Conservation (phyloP, 2,329 filamentous ascomycete genomes). For the Aureobasidium lini region DNA sequence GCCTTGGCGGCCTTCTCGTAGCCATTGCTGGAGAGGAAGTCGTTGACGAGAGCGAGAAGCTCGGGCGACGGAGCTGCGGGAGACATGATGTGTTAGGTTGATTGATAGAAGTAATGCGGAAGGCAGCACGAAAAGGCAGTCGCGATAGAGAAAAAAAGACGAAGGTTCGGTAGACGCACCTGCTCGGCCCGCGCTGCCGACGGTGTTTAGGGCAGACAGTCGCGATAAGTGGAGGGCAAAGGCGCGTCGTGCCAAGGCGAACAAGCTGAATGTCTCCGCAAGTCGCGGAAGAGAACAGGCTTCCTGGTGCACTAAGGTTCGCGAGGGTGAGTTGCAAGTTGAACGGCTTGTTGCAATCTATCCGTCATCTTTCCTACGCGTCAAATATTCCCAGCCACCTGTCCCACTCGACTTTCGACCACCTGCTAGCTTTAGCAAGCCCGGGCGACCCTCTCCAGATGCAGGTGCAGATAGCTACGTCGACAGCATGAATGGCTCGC, state of each 20-base stretch:
- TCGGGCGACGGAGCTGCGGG: constrained; percentile 2
- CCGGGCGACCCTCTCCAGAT: background rate
- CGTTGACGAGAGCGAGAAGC: constrained; percentile 15
- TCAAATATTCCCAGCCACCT: background rate
- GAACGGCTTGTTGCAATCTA: constrained; percentile 1
- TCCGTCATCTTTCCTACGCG: constrained; percentile 11
- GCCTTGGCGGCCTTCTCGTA: constrained; percentile 25
- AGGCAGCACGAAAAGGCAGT: constrained; percentile 4
- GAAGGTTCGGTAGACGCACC: constrained; percentile 2
- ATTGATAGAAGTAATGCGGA: background rate
- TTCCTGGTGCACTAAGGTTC: background rate
- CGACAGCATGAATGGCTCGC: constrained; percentile 18
- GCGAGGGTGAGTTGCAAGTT: background rate
- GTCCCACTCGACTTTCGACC: background rate
- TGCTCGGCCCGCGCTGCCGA: constrained; percentile 8
- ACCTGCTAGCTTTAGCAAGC: background rate
- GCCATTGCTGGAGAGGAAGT: constrained; percentile 26
- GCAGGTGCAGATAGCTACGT: background rate
- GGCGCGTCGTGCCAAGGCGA: background rate
- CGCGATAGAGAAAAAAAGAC: constrained; percentile 1
- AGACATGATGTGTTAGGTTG: constrained; percentile 4
- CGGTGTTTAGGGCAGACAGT: background rate
- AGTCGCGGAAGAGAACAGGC: background rate
- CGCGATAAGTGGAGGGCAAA: background rate
- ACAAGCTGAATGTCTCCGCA: background rate